These are phyloP conservation scores for Entomortierella chlamydospora DNA, from an alignment of 192 early-diverging fungal genomes.

Conservation along the genomic window DNA sequence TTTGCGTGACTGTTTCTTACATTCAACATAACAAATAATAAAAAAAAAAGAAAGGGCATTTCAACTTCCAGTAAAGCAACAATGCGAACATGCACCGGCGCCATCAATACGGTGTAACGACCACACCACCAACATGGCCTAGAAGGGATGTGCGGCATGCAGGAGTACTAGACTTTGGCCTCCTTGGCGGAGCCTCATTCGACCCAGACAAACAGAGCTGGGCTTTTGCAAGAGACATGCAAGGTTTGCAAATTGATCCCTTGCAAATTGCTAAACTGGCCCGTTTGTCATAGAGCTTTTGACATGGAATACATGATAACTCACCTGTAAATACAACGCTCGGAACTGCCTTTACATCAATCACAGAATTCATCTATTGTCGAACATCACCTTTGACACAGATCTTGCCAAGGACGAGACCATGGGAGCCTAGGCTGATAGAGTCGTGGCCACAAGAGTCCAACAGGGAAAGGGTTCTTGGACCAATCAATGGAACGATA, in stretches of 20 bases:
- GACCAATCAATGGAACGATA: not conserved
- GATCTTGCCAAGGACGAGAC: slow-evolving; percentile 27
- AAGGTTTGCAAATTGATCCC: slow-evolving; percentile 4
- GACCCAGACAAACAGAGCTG: slow-evolving; percentile 7
- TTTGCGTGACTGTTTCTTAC: too few species aligned
- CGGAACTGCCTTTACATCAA: not conserved
- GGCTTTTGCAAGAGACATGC: slow-evolving; percentile 14
- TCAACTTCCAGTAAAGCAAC: not conserved
- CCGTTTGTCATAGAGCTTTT: too few species aligned
- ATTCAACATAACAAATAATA: too few species aligned
- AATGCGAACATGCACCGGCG: slow-evolving; percentile 35
- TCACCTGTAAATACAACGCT: too few species aligned
- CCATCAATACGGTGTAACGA: slow-evolving; percentile 17
- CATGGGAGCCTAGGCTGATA: slow-evolving; percentile 13
- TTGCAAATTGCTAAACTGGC: not conserved
- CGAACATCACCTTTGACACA: slow-evolving; percentile 16
- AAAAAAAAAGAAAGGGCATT: not conserved
- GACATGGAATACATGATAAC: too few species aligned
- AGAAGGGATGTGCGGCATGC: slow-evolving; percentile 8
- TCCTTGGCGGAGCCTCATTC: slow-evolving; percentile 22
- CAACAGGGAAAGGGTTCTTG: not conserved
- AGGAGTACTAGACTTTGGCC: slow-evolving; percentile 28
- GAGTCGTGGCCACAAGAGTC: slow-evolving; percentile 5
- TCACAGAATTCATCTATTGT: slow-evolving; percentile 12
- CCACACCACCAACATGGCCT: slow-evolving; percentile 27